Conservation (phyloP, 2,329 filamentous ascomycete genomes). For the Arthrobotrys sinensis region DNA sequence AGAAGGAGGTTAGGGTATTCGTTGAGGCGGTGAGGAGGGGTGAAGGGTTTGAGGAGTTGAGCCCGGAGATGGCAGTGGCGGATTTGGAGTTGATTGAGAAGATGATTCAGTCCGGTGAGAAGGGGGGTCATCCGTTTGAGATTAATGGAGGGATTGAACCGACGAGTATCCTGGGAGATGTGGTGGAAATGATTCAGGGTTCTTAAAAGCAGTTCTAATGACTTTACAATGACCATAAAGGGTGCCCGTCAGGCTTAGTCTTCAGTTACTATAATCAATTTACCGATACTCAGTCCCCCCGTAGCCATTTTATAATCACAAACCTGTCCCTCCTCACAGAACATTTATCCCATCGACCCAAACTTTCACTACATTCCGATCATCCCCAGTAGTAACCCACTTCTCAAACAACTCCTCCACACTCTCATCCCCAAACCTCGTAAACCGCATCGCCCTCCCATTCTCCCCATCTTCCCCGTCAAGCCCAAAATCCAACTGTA, state of each 20-base stretch:
- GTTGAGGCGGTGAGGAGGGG: conserved; percentile 71
- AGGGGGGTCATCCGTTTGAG: conserved; percentile 62
- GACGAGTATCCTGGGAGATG: conserved; percentile 47
- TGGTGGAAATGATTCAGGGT: conserved; percentile 29
- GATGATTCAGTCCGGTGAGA: conserved; percentile 66
- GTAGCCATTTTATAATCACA: background rate
- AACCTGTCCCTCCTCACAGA: conserved; percentile 28
- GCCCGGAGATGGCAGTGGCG: conserved; percentile 73
- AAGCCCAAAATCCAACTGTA: conserved; percentile 61
- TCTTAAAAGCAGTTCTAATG: background rate
- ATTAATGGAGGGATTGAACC: conserved; percentile 58
- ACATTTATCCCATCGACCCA: conserved; percentile 62
- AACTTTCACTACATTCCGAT: conserved; percentile 61
- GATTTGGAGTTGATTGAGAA: conserved; percentile 73
- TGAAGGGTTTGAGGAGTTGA: conserved; percentile 71
- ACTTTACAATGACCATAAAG: background rate
- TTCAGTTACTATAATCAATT: no score
- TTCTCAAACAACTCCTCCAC: conserved; percentile 61
- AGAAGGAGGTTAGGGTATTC: conserved; percentile 76
- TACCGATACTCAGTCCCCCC: no score
- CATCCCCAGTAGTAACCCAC: conserved; percentile 57
- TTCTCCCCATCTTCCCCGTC: conserved; percentile 34
- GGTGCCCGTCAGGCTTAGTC: background rate
- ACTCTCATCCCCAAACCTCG: conserved; percentile 51
- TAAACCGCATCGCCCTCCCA: conserved; percentile 37